phyloP scores from a whole-genome alignment of 441 rosid species.

The Hura crepitans region DNA sequence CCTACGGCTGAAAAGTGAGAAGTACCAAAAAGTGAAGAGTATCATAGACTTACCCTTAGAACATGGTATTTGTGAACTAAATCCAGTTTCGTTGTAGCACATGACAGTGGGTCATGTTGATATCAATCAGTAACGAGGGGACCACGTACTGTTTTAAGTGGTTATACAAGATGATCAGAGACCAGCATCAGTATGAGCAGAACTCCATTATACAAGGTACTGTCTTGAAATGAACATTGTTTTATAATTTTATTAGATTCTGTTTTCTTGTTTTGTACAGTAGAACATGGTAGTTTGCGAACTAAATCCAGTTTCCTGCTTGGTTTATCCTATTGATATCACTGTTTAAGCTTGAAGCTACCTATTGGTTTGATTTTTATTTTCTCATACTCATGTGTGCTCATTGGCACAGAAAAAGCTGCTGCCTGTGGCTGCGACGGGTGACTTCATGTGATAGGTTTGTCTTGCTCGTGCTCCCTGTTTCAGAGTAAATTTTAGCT shows the following conservation, averaged over 20 bases:
- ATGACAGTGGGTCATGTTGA: too few species aligned
- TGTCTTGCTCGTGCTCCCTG: not conserved
- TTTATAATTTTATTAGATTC: constrained; percentile 4
- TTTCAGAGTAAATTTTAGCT: not conserved
- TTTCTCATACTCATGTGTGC: not conserved
- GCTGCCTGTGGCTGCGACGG: not conserved
- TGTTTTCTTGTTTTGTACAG: not conserved
- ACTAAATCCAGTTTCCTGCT: not conserved
- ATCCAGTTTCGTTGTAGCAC: not conserved
- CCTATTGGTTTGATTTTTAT: not conserved
- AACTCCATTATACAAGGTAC: not conserved
- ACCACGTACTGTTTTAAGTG: not conserved
- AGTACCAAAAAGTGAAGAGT: too few species aligned
- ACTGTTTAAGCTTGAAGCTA: not conserved
- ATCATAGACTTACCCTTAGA: too few species aligned
- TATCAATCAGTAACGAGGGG: constrained; percentile 1
- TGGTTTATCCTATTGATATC: not conserved
- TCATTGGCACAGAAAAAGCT: not conserved
- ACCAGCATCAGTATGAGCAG: not conserved
- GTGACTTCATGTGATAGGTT: constrained; percentile 1
- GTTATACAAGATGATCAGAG: not conserved
- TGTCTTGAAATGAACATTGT: not conserved
- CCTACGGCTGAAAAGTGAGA: too few species aligned
- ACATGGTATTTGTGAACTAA: constrained; percentile 6
- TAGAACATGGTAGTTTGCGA: constrained; percentile 2